Base-by-base conservation (phyloP, 2,329 filamentous ascomycete genomes). In the Dactylellina cionopaga region DNA sequence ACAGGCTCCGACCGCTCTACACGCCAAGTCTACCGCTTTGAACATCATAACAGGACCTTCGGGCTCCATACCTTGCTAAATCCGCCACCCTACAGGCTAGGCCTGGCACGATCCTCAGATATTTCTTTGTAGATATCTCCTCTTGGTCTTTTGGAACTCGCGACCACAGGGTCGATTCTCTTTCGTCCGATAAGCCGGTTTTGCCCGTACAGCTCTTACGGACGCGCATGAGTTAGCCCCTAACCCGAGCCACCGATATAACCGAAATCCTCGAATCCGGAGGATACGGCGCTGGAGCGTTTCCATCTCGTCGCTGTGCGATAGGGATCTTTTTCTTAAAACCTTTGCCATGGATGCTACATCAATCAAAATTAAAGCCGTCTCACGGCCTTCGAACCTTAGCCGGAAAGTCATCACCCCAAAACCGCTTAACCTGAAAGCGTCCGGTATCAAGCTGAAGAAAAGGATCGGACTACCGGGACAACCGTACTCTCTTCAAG, bases 341-440 rank as follows among this genome's bases (percentile, higher is more conserved):
- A n/a, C n/a, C 15, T 22, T 17, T 10, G 39, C 31, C 15, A 72
- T 72, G 68, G 68, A 72, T 13, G 68, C 59, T 11, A 65, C 68
- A 44, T 72, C 68, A 24, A 72, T 72, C 46, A 72, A 72, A 27
- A 72, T 72, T 52, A 72, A 49, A 51, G 51, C 68, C 33, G 68
- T 72, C 9, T 72, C 68, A 17, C 68, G 68, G 68, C 68, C 68
- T n/a, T 72, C 68, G 22, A 74, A 74, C 49, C 43, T 68, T 5
- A 68, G 69, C 25, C 60, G 63, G 19, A 74, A 74, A 25, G 62
- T 74, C 15, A 63, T 74, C 49, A 66, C 69, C n/a, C 69, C 69
- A 22, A 74, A 74, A 33, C 69, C 68, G 6, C 39, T 74, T 13
- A 74, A 74, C n/a, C 49, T 74, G 31, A 74, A 74, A 43, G 43